These are phyloP conservation scores for Fusarium paranaense DNA, from an alignment of 2,329 filamentous ascomycete species.

Conservation along the genomic window DNA sequence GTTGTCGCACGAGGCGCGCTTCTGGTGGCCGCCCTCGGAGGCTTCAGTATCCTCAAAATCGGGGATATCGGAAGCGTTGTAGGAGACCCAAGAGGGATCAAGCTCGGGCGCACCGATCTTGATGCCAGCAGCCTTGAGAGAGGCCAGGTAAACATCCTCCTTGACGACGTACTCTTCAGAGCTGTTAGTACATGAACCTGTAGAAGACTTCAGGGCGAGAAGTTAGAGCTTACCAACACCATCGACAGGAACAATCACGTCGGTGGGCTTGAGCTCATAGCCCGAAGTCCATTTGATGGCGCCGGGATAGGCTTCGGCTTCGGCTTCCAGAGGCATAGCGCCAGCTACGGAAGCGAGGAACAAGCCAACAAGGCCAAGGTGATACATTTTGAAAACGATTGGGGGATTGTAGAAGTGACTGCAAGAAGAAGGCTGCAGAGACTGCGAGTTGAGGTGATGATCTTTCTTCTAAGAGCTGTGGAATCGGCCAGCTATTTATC, in stretches of 20 bases:
- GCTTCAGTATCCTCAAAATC: neutral
- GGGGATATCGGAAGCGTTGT: neutral
- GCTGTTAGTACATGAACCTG: neutral
- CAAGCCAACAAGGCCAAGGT: slow-evolving; percentile 2
- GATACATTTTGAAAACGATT: slow-evolving; percentile 5
- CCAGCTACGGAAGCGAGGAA: neutral
- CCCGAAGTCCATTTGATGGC: neutral
- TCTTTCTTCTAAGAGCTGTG: neutral
- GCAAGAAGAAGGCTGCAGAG: neutral
- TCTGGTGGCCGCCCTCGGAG: neutral
- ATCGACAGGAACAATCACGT: neutral
- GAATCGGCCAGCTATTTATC: neutral
- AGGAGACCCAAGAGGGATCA: neutral
- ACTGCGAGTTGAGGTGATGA: neutral
- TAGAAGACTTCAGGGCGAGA: neutral
- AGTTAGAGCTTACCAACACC: neutral
- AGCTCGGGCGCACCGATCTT: neutral
- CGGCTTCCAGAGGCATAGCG: neutral
- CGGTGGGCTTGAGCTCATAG: neutral
- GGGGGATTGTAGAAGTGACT: neutral
- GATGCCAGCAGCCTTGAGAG: neutral
- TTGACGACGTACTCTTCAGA: neutral
- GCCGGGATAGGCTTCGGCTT: neutral
- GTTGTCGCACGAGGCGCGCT: neutral
- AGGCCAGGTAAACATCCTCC: neutral